Evolutionary conservation across 1,284 basidiomycete species (phyloP).

Genomic region (Moesziomyces globuligerus): DNA sequence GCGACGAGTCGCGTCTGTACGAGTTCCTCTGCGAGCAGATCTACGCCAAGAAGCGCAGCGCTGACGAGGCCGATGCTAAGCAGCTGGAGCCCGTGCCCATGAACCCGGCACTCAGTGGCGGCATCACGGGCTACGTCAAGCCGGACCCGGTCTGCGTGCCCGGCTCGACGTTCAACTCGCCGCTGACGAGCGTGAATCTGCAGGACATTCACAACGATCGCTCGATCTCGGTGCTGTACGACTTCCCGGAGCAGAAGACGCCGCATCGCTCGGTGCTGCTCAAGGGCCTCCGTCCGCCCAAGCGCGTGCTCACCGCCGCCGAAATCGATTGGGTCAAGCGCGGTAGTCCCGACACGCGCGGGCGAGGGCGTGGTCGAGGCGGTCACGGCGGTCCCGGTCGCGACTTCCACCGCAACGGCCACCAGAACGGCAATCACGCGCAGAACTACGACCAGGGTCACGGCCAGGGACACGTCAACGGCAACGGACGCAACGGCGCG

Average conservation of each 20-base stretch:
- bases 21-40: constrained; percentile 81
- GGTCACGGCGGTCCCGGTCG: constrained; percentile 47
- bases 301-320: constrained; percentile 75
- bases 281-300: constrained; percentile 76
- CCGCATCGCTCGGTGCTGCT: constrained; percentile 88
- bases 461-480: constrained; percentile 13
- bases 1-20: constrained; percentile 84
- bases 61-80: constrained; percentile 15
- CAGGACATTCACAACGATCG: constrained; percentile 86
- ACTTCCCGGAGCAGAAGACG: constrained; percentile 84
- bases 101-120: constrained; percentile 77
- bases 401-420: constrained; percentile 35
- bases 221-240: constrained; percentile 86
- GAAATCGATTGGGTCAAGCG: constrained; percentile 78
- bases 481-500: background rate
- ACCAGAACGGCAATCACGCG: constrained; percentile 7
- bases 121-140: constrained; percentile 81
- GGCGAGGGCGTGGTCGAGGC: constrained; percentile 67
- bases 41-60: constrained; percentile 77
- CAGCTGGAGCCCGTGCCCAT: constrained; percentile 70
- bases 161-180: constrained; percentile 86
- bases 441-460: constrained; percentile 6
- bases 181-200: constrained; percentile 69
- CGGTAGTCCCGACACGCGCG: constrained; percentile 67
- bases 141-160: constrained; percentile 90